A percentile compares a stretch with the other conserved stretches of the same genome.
Conservation (phyloP, 352 stramenopile genomes). For the Aphanomyces euteiches region DNA sequence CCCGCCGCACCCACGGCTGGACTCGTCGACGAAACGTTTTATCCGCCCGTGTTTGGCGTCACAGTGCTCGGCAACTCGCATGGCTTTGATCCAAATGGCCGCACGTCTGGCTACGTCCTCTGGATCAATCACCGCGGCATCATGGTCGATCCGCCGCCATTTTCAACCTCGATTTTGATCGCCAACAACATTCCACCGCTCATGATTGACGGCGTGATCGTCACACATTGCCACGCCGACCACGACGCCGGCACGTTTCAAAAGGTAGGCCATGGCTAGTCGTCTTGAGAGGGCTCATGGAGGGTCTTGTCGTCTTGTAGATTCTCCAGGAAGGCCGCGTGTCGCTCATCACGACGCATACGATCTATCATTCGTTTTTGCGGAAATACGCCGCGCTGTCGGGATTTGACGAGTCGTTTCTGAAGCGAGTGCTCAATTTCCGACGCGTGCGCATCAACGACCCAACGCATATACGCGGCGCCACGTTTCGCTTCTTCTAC, state of each 20-base stretch:
- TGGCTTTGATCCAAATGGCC: slow-evolving; percentile 92
- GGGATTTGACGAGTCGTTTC: slow-evolving; percentile 85
- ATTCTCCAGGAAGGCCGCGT: slow-evolving; percentile 93
- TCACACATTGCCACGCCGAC: slow-evolving; percentile 96
- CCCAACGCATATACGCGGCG: slow-evolving; percentile 90
- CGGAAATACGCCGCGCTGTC: slow-evolving; percentile 95
- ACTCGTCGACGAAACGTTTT: slow-evolving; percentile 70
- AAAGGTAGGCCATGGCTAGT: slow-evolving; percentile 44
- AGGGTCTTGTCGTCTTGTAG: slow-evolving; percentile 12
- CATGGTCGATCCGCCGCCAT: slow-evolving; percentile 96
- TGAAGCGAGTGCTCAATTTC: slow-evolving; percentile 90
- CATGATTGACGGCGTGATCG: slow-evolving; percentile 95
- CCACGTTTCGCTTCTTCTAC: slow-evolving; percentile 95
- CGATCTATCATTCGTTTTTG: slow-evolving; percentile 96
- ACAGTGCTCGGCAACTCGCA: slow-evolving; percentile 95
- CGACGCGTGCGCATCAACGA: slow-evolving; percentile 90
- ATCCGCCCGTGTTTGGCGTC: slow-evolving; percentile 93
- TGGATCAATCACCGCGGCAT: slow-evolving; percentile 96
- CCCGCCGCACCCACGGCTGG: slow-evolving; percentile 38
- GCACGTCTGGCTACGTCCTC: slow-evolving; percentile 93
- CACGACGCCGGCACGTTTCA: slow-evolving; percentile 96
- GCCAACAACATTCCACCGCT: slow-evolving; percentile 85
- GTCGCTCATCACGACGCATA: slow-evolving; percentile 93
- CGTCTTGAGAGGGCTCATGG: not conserved
- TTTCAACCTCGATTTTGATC: slow-evolving; percentile 80